These are phyloP conservation scores for Lathyrus tuberosus DNA, from an alignment of 306 rosid genomes.

Conservation along the genomic window DNA sequence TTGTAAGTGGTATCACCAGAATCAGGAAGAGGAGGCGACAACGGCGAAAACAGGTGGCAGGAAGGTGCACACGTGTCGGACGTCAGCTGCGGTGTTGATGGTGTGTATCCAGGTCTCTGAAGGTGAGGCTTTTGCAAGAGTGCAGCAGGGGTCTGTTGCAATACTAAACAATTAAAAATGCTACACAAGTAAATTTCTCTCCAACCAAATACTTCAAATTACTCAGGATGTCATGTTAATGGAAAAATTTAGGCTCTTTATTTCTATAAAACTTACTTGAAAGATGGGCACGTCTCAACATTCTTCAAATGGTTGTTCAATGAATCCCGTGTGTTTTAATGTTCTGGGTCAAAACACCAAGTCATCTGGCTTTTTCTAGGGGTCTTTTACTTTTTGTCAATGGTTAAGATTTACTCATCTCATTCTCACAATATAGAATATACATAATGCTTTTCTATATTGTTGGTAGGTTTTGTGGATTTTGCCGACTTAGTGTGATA, in stretches of 20 bases:
- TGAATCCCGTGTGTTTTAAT: background rate
- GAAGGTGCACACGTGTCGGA: too few species aligned
- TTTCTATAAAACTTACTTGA: background rate
- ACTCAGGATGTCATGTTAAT: background rate
- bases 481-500: conserved; percentile 29
- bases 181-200: background rate
- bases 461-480: conserved; percentile 28
- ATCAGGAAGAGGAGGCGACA: too few species aligned
- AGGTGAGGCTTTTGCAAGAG: background rate
- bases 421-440: conserved; percentile 9
- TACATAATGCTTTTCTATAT: background rate
- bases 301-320: background rate
- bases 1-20: too few species aligned
- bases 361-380: conserved; percentile 18
- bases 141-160: background rate
- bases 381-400: background rate
- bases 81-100: too few species aligned
- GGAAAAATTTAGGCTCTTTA: background rate
- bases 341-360: background rate
- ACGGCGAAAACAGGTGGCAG: too few species aligned
- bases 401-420: conserved; percentile 2
- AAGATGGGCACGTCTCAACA: background rate
- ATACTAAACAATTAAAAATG: background rate
- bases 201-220: background rate
- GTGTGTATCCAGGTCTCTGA: too few species aligned